phyloP scores from a whole-genome alignment of 1,139 yeast species.

The Pneumocystis murina region DNA sequence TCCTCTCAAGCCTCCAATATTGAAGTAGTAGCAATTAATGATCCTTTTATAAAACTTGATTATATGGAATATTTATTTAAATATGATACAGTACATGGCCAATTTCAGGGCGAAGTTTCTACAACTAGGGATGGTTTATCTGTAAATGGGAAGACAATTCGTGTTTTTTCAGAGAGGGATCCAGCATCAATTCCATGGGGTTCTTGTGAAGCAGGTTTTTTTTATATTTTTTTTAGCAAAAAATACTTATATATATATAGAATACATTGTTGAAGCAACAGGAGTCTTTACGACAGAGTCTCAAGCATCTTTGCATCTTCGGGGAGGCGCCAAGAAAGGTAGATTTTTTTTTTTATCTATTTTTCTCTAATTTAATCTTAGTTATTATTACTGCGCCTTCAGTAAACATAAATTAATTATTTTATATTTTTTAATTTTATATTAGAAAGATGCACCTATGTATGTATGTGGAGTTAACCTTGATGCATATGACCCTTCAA shows the following conservation, averaged over 20 bases:
- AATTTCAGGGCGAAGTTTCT: constrained; percentile 51
- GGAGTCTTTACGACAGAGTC: constrained; percentile 73
- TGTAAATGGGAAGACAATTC: constrained; percentile 55
- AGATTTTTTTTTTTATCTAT: too few species aligned
- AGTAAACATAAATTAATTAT: constrained; percentile 12
- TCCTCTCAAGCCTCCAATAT: constrained; percentile 56
- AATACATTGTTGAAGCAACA: constrained; percentile 72
- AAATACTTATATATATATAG: constrained; percentile 19
- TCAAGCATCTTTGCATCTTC: constrained; percentile 66
- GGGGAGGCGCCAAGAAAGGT: constrained; percentile 71
- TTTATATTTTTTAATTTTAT: neutral
- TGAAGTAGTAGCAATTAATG: constrained; percentile 66
- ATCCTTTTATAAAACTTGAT: constrained; percentile 70
- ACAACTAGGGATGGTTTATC: constrained; percentile 41
- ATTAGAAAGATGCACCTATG: constrained; percentile 61
- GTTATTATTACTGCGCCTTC: constrained; percentile 82
- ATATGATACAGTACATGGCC: constrained; percentile 78
- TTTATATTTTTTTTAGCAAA: neutral
- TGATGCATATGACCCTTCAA: constrained; percentile 54
- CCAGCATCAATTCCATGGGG: constrained; percentile 78
- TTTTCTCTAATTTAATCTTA: neutral
- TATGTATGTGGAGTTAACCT: constrained; percentile 73
- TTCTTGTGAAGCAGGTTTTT: constrained; percentile 39
- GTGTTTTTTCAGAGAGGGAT: constrained; percentile 62
- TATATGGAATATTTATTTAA: constrained; percentile 81